A percentile compares a stretch with the other conserved stretches of the same genome.
Conservation (phyloP, 2,329 filamentous ascomycete genomes). For the Microcyclosporella mali region DNA sequence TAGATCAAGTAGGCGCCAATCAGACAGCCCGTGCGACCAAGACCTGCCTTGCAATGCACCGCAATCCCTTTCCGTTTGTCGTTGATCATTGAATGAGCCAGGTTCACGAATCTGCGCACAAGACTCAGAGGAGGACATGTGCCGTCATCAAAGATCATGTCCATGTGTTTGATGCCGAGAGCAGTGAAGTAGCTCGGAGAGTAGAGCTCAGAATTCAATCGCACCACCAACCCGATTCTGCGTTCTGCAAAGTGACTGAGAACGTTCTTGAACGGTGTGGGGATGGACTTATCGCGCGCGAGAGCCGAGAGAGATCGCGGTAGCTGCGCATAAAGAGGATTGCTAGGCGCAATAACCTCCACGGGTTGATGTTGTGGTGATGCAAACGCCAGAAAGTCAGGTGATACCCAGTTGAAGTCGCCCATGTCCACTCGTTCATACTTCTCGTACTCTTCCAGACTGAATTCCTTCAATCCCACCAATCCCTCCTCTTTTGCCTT, state of each 20-base stretch:
- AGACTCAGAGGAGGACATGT: slow-evolving; percentile 84
- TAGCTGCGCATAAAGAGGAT: slow-evolving; percentile 66
- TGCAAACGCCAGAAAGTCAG: slow-evolving; percentile 90
- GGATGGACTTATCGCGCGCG: slow-evolving; percentile 59
- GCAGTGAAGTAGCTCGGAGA: slow-evolving; percentile 96
- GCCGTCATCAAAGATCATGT: slow-evolving; percentile 99
- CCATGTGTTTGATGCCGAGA: slow-evolving; percentile 86
- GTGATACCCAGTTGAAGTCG: slow-evolving; percentile 99
- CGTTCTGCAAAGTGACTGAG: slow-evolving; percentile 80
- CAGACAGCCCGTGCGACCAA: slow-evolving; percentile 89
- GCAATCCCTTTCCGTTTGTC: slow-evolving; percentile 88
- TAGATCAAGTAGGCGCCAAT: slow-evolving; percentile 98
- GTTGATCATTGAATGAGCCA: slow-evolving; percentile 91
- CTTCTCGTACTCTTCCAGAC: slow-evolving; percentile 92
- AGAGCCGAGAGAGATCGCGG: slow-evolving; percentile 72
- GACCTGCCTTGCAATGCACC: slow-evolving; percentile 96
- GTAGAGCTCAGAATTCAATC: slow-evolving; percentile 92
- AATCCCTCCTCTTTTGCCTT: slow-evolving; percentile 94
- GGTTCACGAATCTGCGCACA: slow-evolving; percentile 90
- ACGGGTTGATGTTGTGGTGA: slow-evolving; percentile 81
- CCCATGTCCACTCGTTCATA: slow-evolving; percentile 96
- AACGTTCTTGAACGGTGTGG: slow-evolving; percentile 91
- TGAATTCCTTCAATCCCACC: slow-evolving; percentile 87
- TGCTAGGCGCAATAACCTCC: slow-evolving; percentile 63
- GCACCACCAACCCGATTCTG: slow-evolving; percentile 87